Evolutionary conservation across 2,329 filamentous ascomycete species (phyloP).

Genomic region (Ophiostoma novo-ulmi): DNA sequence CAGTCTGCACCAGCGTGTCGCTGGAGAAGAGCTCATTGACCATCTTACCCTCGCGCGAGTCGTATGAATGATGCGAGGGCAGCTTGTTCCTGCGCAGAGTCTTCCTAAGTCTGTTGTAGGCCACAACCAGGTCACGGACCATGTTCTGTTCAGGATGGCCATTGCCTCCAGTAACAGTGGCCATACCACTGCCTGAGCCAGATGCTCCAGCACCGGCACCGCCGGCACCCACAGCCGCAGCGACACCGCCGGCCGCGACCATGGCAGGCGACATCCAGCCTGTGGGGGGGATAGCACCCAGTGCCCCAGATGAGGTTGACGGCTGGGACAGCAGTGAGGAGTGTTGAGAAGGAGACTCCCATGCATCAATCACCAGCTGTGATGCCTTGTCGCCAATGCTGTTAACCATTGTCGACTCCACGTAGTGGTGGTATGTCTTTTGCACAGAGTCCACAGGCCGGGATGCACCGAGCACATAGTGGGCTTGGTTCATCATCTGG

Average conservation of each 20-base stretch:
- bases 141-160: slow-evolving; percentile 30
- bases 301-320: not conserved
- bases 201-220: slow-evolving; percentile 12
- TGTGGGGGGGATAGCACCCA: not conserved
- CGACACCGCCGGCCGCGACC: slow-evolving; percentile 16
- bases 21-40: slow-evolving; percentile 47
- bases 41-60: slow-evolving; percentile 27
- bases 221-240: not conserved
- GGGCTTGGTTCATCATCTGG: slow-evolving; percentile 45
- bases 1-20: slow-evolving; percentile 58
- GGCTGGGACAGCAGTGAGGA: slow-evolving; percentile 15
- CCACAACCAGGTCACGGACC: slow-evolving; percentile 52
- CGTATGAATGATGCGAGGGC: slow-evolving; percentile 34
- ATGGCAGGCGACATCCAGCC: slow-evolving; percentile 18
- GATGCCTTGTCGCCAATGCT: slow-evolving; percentile 39
- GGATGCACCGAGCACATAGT: slow-evolving; percentile 38
- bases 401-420: slow-evolving; percentile 37
- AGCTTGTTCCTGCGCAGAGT: slow-evolving; percentile 55
- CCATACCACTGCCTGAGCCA: not conserved
- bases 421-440: slow-evolving; percentile 38
- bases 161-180: slow-evolving; percentile 1
- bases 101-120: slow-evolving; percentile 57
- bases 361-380: slow-evolving; percentile 38
- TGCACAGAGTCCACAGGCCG: slow-evolving; percentile 36
- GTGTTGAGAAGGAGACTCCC: slow-evolving; percentile 35